Percentiles rank a stretch among this genome's conserved stretches.
phyloP scores from a whole-genome alignment of 2,329 filamentous ascomycete genomes.

The Aspergillus quadricinctus region DNA sequence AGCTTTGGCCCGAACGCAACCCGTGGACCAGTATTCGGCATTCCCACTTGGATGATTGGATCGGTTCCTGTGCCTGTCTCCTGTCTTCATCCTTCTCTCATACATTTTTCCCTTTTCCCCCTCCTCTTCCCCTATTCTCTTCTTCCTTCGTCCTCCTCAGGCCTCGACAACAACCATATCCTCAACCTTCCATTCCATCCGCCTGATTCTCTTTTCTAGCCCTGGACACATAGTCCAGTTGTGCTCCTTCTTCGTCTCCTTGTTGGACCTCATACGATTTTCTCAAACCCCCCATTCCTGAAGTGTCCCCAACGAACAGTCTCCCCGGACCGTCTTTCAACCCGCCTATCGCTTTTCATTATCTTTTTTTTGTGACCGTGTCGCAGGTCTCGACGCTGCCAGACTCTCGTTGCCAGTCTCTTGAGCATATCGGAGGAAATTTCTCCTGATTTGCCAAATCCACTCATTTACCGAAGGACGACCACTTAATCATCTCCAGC shows the following conservation, averaged over 20 bases:
- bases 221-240: constrained; percentile 16
- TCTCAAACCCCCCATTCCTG: neutral
- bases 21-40: constrained; percentile 5
- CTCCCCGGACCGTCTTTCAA: neutral
- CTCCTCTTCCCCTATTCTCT: constrained; percentile 5
- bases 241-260: constrained; percentile 9
- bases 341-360: neutral
- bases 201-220: constrained; percentile 8
- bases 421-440: constrained; percentile 14
- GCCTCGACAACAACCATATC: constrained; percentile 6
- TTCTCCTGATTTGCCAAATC: constrained; percentile 12
- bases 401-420: constrained; percentile 31
- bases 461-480: constrained; percentile 16
- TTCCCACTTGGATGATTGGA: constrained; percentile 3
- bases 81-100: constrained; percentile 9
- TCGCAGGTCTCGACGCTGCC: constrained; percentile 32
- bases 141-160: constrained; percentile 3
- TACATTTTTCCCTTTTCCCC: constrained; percentile 3
- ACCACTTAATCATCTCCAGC: neutral
- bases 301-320: neutral
- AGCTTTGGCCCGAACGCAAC: constrained; percentile 2
- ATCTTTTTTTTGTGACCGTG: constrained; percentile 20
- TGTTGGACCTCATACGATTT: neutral
- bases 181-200: neutral
- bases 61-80: neutral